Evolutionary conservation across 2,329 filamentous ascomycete genomes (phyloP).

Genomic region (Talaromyces amestolkiae): DNA sequence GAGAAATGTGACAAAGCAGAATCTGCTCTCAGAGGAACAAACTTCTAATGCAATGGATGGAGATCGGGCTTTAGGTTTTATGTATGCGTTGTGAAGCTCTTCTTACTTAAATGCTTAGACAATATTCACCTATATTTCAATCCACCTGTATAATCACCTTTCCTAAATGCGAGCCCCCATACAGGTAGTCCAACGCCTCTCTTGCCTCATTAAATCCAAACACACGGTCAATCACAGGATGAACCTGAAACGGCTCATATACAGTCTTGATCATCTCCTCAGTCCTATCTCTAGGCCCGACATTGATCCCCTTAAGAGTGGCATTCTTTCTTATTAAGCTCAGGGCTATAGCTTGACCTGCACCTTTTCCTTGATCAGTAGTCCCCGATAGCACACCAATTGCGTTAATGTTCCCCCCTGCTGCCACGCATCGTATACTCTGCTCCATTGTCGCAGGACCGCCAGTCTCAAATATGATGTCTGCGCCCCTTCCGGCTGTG

Average conservation of each 20-base stretch:
- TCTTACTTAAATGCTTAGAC: background rate
- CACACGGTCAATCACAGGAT: slow-evolving; percentile 53
- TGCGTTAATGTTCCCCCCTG: slow-evolving; percentile 47
- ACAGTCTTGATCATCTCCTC: slow-evolving; percentile 35
- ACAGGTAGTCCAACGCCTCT: slow-evolving; percentile 54
- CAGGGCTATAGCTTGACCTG: slow-evolving; percentile 60
- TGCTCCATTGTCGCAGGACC: slow-evolving; percentile 51
- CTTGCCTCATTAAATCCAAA: slow-evolving; percentile 54
- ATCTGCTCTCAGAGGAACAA: background rate
- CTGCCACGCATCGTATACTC: slow-evolving; percentile 46
- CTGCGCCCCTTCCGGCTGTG: slow-evolving; percentile 47
- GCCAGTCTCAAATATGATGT: slow-evolving; percentile 53
- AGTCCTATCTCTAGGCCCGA: slow-evolving; percentile 58
- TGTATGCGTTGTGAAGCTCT: background rate
- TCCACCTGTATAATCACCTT: background rate
- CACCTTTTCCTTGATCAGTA: slow-evolving; percentile 29
- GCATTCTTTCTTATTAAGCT: slow-evolving; percentile 53
- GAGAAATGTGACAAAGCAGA: background rate
- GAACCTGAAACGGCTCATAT: slow-evolving; percentile 36
- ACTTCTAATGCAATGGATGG: background rate
- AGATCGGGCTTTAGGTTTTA: background rate
- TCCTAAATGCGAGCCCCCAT: slow-evolving; percentile 38
- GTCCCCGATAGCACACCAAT: slow-evolving; percentile 54
- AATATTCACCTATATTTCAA: background rate
- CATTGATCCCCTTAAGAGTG: slow-evolving; percentile 59